phyloP scores from a whole-genome alignment of 2,329 filamentous ascomycete genomes.

The Graphilbum fragrans region DNA sequence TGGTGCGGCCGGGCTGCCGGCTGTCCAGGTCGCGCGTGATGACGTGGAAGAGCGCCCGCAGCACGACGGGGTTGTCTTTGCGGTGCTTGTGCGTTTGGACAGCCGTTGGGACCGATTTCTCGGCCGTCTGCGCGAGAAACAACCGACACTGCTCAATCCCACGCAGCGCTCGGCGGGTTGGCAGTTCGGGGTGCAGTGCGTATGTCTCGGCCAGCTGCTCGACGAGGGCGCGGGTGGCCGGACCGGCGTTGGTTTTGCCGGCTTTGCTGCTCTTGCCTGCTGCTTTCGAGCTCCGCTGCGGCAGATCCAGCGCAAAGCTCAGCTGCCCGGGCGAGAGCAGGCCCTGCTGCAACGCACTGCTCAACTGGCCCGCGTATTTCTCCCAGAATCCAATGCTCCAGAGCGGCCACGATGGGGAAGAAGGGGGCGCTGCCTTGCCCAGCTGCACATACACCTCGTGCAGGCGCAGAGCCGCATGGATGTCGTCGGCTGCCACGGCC shows the following conservation, averaged over 20 bases:
- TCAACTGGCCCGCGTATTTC: conserved; percentile 9
- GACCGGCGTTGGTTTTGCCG: not conserved
- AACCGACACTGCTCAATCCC: conserved; percentile 19
- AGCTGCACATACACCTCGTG: conserved; percentile 8
- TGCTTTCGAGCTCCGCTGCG: not conserved
- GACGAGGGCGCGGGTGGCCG: conserved; percentile 10
- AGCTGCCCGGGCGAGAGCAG: conserved; percentile 4
- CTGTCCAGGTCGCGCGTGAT: conserved; percentile 22
- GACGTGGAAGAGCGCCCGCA: conserved; percentile 19
- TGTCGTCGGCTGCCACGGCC: conserved; percentile 11
- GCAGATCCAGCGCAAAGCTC: conserved; percentile 5
- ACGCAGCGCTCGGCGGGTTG: conserved; percentile 14
- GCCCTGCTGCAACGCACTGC: conserved; percentile 2
- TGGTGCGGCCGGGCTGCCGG: conserved; percentile 20
- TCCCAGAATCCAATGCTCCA: conserved; percentile 14
- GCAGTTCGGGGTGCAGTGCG: conserved; percentile 10
- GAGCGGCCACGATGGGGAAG: not conserved
- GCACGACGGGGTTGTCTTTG: not conserved
- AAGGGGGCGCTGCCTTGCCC: not conserved
- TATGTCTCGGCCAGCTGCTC: conserved; percentile 11
- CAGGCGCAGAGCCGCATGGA: conserved; percentile 10
- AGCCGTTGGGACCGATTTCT: too few species aligned
- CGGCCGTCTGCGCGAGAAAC: conserved; percentile 14
- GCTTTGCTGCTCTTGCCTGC: not conserved
- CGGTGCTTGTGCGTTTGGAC: too few species aligned